Evolutionary conservation across 164 flowering plant species (phyloP).

Genomic region (Berberis thunbergii): DNA sequence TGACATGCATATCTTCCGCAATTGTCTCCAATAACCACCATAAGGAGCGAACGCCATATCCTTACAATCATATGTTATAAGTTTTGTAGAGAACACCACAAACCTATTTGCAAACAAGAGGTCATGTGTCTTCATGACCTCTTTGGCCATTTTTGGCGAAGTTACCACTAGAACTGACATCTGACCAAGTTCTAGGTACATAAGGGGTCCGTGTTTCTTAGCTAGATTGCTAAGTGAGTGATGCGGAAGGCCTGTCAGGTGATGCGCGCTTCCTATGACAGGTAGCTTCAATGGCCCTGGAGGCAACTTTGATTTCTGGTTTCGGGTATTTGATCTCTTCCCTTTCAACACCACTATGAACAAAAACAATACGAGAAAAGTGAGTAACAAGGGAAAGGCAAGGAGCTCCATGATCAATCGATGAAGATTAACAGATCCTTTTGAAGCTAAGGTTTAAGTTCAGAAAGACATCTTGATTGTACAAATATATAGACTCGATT

Average conservation of each 20-base stretch:
- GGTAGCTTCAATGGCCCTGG: conserved; percentile 27
- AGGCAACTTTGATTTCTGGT: conserved; percentile 9
- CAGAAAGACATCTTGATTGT: too few species aligned
- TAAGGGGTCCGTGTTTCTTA: conserved; percentile 21
- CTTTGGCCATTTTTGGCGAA: conserved; percentile 17
- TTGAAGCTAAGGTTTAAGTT: too few species aligned
- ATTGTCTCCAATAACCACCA: conserved; percentile 28
- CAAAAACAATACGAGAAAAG: conserved; percentile 7
- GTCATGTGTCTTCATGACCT: conserved; percentile 22
- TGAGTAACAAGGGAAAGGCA: neutral
- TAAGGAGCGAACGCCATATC: conserved; percentile 19
- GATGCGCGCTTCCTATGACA: conserved; percentile 26
- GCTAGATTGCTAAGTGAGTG: conserved; percentile 16
- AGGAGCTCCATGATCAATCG: neutral
- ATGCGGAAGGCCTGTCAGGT: conserved; percentile 18
- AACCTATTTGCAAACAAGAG: conserved; percentile 17
- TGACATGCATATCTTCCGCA: conserved; percentile 22
- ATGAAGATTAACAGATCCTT: too few species aligned
- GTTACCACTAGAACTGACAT: conserved; percentile 15
- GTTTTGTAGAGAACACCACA: neutral
- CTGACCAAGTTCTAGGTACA: conserved; percentile 26
- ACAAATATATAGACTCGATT: too few species aligned
- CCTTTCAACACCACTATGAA: neutral
- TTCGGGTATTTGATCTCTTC: conserved; percentile 2
- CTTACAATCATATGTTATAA: conserved; percentile 6